Base-by-base conservation (phyloP, 2,329 filamentous ascomycete species). In the Cordyceps cateniannulata region DNA sequence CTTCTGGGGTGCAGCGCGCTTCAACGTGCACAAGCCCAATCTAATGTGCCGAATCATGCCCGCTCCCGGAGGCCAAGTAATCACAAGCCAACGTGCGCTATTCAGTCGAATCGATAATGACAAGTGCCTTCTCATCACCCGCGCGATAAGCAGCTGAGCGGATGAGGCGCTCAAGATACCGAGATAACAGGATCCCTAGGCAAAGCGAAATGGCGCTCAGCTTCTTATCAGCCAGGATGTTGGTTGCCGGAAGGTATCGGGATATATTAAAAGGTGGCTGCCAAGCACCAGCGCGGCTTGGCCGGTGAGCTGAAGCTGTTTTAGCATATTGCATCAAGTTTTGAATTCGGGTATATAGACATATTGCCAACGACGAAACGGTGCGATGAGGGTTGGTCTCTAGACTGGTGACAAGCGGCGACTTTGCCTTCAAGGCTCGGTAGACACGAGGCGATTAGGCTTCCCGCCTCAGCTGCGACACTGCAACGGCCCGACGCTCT, bases 101-200 rank as follows among this genome's bases (percentile, higher is more conserved):
- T 44, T 44, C 47, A 51, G 48, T 59, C 35, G 20, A 51, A 59
- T 59, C 56, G 56, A 59, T 59, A 51, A 51, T 10, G 18, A n/a
- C 18, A n/a, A 12, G 32, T 22, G n/a, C n/a, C 27, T 42, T 14
- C 42, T 20, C 8, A 22, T 57, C 22, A 27, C 25, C 7, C 38
- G 1, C 2, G 20, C 44, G 56, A 59, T 59, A 59, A 59, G 56
- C 22, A 59, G 56, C 56, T 59, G 56, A 59, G 47, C 29, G 18
- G 24, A 59, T 25, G 56, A 59, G 56, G 56, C 56, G 56, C 24
- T 44, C 38, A 35, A 24, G 48, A 25, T 35, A 35, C 20, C 20
- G 47, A 59, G 56, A 59, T 59, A 59, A 59, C 47, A 35, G 24
- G 12, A 32, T 5, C 4, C 54, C 35, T 49, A 20, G 54, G 27